These are phyloP conservation scores for Psilocybe subaeruginosa DNA, from an alignment of 768 basidiomycete genomes.

Conservation along the genomic window DNA sequence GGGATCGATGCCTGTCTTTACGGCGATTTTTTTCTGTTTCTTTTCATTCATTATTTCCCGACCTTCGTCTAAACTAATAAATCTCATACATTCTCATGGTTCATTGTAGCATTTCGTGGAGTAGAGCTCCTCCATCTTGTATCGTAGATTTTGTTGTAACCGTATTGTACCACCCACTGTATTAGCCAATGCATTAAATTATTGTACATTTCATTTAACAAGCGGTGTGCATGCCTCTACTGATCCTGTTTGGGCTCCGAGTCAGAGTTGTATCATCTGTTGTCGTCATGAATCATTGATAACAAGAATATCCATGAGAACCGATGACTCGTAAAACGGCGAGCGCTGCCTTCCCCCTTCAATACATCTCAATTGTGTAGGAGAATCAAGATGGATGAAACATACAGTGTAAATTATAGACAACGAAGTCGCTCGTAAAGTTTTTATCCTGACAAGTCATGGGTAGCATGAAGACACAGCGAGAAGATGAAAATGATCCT, in stretches of 20 bases:
- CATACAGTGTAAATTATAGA: too few relatives aligned
- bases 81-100: neutral
- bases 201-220: slow-evolving; percentile 20
- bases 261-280: neutral
- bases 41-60: neutral
- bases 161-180: neutral
- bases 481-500: neutral
- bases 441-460: too few relatives aligned
- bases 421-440: too few relatives aligned
- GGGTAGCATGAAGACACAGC: neutral
- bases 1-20: slow-evolving; percentile 3
- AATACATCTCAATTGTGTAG: too few relatives aligned
- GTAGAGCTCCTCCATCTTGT: slow-evolving; percentile 1
- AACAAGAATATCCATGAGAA: too few relatives aligned
- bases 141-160: neutral
- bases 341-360: too few relatives aligned
- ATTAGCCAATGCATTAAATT: slow-evolving; percentile 6
- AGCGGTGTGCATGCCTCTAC: slow-evolving; percentile 50
- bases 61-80: neutral
- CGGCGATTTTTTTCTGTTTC: neutral
- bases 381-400: too few relatives aligned
- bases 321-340: too few relatives aligned
- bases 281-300: neutral
- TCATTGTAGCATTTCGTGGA: neutral
- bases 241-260: neutral